phyloP scores from a whole-genome alignment of 192 early-diverging fungal species.

The Dispira parvispora region DNA sequence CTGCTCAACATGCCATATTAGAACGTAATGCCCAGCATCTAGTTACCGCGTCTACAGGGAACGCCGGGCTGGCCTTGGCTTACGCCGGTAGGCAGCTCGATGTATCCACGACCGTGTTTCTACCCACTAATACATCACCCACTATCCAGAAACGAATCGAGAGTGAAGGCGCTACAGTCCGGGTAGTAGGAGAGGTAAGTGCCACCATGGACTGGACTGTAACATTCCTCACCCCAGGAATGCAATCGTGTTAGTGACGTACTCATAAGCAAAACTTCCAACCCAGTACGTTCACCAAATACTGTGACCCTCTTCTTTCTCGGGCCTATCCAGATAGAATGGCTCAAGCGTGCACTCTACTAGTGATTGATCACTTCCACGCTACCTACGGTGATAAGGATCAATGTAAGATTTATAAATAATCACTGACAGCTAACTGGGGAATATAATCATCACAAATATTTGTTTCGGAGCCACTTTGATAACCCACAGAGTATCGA shows the following conservation, averaged over 20 bases:
- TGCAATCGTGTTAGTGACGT: no score
- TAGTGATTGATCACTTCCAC: constrained; percentile 17
- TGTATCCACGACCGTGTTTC: constrained; percentile 33
- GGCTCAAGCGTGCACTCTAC: neutral
- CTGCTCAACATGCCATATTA: constrained; percentile 32
- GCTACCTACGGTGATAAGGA: neutral
- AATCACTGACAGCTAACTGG: neutral
- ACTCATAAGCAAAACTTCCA: no score
- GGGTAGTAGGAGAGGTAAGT: constrained; percentile 29
- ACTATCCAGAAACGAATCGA: constrained; percentile 37
- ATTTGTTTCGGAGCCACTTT: neutral
- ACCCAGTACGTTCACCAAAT: no score
- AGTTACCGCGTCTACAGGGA: constrained; percentile 41
- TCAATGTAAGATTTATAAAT: neutral
- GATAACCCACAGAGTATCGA: constrained; percentile 7
- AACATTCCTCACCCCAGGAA: no score
- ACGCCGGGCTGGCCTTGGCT: constrained; percentile 46
- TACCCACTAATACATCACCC: constrained; percentile 29
- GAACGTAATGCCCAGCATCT: constrained; percentile 28
- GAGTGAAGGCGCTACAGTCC: constrained; percentile 36
- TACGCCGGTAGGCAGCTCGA: constrained; percentile 46
- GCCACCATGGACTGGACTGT: neutral
- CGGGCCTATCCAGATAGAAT: no score
- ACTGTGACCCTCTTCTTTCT: no score
- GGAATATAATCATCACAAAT: neutral